Evolutionary conservation across 225 moss, liverwort and hornwort genomes (phyloP), one percentile per base, ranked within the genome.

Genomic region (Pseudisothecium myosuroides): DNA sequence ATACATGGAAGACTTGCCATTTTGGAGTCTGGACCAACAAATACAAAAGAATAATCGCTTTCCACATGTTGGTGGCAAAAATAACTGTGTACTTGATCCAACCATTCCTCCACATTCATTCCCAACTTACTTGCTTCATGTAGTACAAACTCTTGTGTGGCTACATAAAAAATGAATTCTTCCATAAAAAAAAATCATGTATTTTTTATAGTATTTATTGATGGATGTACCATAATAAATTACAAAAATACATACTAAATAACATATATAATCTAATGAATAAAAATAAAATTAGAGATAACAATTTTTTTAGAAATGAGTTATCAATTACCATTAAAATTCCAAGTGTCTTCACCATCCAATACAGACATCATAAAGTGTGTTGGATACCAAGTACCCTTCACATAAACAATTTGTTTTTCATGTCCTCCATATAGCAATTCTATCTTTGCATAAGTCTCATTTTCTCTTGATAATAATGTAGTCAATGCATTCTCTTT

Each of bases 1-100:
- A 91, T 90, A 94, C 90, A 86, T 91, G 87, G 26, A 92, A 61
- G 55, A 94, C 91, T 94, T 94, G 93, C 91, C 92, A 94, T 92
- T 91, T 91, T 93, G 91, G 69, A 91, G 2, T 69, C 17, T 79
- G 22, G 17, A 9, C 32, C 69, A 82, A 49, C 36, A 76, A 28
- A 74, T 45, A 54, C 34, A 88, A 92, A 93, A 12, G 88, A 87
- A 12, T 88, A 94, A 14, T 59, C 8, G 16, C 71, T 88, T 27
- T 87, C 80, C 6, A 36, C 13, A n/a, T 89, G 47, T 80, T 94
- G 92, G 22, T 90, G 79, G 47, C 59, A 84, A 31, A 94, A 90
- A 27, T 77, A 66, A 17, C 22, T 80, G 31, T 92, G 59, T 15
- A 93, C 74, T 67, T 8, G 49, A 75, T 94, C 61, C 59, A 93